These are phyloP conservation scores for Auricularia sp. DNA, from an alignment of 768 basidiomycete genomes.

Conservation along the genomic window DNA sequence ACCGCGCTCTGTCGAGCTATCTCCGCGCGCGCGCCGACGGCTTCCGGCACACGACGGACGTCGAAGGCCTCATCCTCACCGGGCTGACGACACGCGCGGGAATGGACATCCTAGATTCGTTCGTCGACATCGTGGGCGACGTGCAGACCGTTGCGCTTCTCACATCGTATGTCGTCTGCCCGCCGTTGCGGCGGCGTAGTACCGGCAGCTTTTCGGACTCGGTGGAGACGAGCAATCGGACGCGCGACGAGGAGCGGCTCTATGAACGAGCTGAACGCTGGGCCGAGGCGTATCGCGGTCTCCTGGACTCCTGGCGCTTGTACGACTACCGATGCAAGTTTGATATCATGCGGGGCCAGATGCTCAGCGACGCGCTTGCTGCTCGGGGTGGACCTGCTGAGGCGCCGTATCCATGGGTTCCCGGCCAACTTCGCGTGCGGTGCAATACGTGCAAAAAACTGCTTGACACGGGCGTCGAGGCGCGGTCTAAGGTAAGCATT, in stretches of 20 bases:
- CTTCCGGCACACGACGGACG: conserved; percentile 47
- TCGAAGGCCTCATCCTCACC: conserved; percentile 67
- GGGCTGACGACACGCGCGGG: conserved; percentile 53
- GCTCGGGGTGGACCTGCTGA: conserved; percentile 32
- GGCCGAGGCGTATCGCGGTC: conserved; percentile 57
- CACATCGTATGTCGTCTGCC: conserved; percentile 44
- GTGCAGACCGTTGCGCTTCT: conserved; percentile 61
- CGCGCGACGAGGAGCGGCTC: neutral
- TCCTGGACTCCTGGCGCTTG: conserved; percentile 52
- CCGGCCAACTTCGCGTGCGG: conserved; percentile 59
- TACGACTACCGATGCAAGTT: conserved; percentile 64
- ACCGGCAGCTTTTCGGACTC: conserved; percentile 29
- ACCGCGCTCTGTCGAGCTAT: conserved; percentile 55
- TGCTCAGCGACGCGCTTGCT: conserved; percentile 48
- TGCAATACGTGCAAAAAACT: conserved; percentile 76
- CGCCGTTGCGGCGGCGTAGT: conserved; percentile 24
- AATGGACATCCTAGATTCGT: conserved; percentile 41
- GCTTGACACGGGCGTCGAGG: conserved; percentile 25
- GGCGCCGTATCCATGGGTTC: conserved; percentile 49
- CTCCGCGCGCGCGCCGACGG: conserved; percentile 50
- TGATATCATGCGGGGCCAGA: conserved; percentile 64
- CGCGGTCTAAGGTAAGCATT: conserved; percentile 5
- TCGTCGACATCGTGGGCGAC: conserved; percentile 54
- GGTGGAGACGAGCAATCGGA: neutral
- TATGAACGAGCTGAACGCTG: conserved; percentile 39